Conservation (phyloP, 495 filamentous ascomycete species). For the Lophiostoma macrostomum region DNA sequence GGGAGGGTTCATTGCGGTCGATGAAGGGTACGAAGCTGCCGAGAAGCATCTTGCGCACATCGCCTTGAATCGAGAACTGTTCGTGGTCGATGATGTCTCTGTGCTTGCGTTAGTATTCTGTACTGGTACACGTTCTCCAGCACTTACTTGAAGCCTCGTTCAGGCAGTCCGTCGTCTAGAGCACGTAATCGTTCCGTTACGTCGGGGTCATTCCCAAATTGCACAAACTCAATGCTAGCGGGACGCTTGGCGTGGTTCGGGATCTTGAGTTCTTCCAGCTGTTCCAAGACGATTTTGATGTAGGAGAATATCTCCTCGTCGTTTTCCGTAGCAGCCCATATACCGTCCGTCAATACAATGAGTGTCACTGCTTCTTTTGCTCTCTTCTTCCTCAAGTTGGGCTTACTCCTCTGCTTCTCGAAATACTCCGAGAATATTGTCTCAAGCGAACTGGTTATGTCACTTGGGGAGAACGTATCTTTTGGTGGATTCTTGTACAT, state of each 20-base stretch:
- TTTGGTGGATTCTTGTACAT: too few relatives aligned
- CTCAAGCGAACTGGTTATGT: too few relatives aligned
- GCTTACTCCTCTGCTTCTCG: not conserved
- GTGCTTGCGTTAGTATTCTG: not conserved
- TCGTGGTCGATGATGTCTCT: constrained; percentile 42
- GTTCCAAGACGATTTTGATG: constrained; percentile 5
- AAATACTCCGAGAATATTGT: not conserved
- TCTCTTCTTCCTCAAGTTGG: too few relatives aligned
- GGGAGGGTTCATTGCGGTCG: too few relatives aligned
- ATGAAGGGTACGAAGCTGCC: constrained; percentile 42
- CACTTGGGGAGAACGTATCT: too few relatives aligned
- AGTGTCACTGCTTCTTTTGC: constrained; percentile 33
- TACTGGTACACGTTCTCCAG: not conserved
- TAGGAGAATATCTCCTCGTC: constrained; percentile 11
- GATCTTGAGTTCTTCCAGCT: constrained; percentile 1
- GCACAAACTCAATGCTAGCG: constrained; percentile 40
- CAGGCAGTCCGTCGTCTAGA: constrained; percentile 37
- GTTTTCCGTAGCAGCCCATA: constrained; percentile 31
- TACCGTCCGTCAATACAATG: constrained; percentile 39
- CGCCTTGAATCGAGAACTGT: constrained; percentile 26
- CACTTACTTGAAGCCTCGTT: constrained; percentile 21
- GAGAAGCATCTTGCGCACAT: constrained; percentile 41
- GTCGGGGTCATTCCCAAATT: constrained; percentile 36
- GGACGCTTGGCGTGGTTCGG: constrained; percentile 27
- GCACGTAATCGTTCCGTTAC: constrained; percentile 32